Evolutionary conservation across 2,329 filamentous ascomycete species (phyloP).

Genomic region (Neofusicoccum kwambonambiense): DNA sequence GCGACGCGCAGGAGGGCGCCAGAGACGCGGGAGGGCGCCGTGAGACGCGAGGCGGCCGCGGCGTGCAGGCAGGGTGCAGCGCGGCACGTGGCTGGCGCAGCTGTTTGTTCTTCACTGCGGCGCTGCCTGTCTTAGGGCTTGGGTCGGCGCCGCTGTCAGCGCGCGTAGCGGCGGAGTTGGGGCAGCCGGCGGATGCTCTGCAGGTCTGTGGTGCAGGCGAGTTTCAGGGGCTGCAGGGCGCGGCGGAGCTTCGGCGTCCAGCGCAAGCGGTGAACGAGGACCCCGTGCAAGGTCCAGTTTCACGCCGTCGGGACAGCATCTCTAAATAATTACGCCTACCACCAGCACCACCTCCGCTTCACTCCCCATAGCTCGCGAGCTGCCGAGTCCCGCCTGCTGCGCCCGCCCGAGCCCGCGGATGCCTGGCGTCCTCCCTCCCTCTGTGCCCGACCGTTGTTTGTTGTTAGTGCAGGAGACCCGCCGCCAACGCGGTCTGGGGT

Average conservation of each 20-base stretch:
- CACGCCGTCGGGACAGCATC: constrained; percentile 16
- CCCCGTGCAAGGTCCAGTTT: constrained; percentile 15
- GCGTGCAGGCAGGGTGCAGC: not conserved
- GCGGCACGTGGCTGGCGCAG: not conserved
- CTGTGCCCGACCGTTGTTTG: not conserved
- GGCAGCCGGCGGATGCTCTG: not conserved
- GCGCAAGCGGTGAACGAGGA: constrained; percentile 10
- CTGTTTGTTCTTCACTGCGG: not conserved
- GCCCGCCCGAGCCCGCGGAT: not conserved
- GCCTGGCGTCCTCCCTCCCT: constrained; percentile 2
- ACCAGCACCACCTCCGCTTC: not conserved
- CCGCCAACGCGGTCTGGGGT: constrained; percentile 11
- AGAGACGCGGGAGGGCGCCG: not conserved
- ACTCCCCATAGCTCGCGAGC: not conserved
- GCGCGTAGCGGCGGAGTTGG: not conserved
- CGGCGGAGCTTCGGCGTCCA: not conserved
- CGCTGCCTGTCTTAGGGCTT: not conserved
- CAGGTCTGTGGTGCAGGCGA: not conserved
- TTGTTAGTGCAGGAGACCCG: constrained; percentile 9
- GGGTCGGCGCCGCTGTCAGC: not conserved
- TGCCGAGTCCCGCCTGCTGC: not conserved
- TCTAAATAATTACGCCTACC: constrained; percentile 9
- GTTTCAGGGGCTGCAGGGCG: constrained; percentile 10
- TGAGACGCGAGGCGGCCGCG: not conserved
- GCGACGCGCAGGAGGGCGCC: not conserved